phyloP scores from a whole-genome alignment of 2,329 filamentous ascomycete species.

The Colletotrichum sp. region DNA sequence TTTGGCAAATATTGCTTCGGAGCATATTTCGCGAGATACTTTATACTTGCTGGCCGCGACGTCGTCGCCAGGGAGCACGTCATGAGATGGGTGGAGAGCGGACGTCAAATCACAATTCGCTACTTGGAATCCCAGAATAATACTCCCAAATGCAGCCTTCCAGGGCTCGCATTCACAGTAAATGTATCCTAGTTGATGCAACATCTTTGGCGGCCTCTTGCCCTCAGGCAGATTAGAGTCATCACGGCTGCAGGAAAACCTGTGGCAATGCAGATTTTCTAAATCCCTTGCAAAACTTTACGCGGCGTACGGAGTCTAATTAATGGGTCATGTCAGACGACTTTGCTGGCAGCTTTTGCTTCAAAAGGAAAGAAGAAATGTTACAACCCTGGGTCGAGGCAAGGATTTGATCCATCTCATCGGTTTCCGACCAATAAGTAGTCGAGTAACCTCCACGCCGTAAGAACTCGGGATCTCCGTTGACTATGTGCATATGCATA shows the following conservation, averaged over 20 bases:
- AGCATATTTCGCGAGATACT: not conserved
- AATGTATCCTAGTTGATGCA: not conserved
- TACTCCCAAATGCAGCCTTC: not conserved
- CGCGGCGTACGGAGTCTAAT: not conserved
- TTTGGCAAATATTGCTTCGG: not conserved
- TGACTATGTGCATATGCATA: not conserved
- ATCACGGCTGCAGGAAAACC: not conserved
- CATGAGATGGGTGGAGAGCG: not conserved
- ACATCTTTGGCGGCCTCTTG: not conserved
- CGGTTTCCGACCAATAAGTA: not conserved
- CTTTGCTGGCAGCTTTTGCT: not conserved
- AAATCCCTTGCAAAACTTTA: not conserved
- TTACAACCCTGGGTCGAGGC: not conserved
- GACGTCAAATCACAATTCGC: not conserved
- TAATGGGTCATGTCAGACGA: not conserved
- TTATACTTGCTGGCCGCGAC: fast-evolving
- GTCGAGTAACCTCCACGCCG: not conserved
- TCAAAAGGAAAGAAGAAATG: not conserved
- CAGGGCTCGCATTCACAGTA: not conserved
- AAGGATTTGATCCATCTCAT: not conserved
- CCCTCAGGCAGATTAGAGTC: not conserved
- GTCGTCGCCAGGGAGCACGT: not conserved
- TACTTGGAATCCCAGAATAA: not conserved
- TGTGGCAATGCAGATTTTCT: not conserved
- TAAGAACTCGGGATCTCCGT: not conserved